Base-by-base conservation (phyloP, 305 asterid species). In the Fraxinus angustifolia region DNA sequence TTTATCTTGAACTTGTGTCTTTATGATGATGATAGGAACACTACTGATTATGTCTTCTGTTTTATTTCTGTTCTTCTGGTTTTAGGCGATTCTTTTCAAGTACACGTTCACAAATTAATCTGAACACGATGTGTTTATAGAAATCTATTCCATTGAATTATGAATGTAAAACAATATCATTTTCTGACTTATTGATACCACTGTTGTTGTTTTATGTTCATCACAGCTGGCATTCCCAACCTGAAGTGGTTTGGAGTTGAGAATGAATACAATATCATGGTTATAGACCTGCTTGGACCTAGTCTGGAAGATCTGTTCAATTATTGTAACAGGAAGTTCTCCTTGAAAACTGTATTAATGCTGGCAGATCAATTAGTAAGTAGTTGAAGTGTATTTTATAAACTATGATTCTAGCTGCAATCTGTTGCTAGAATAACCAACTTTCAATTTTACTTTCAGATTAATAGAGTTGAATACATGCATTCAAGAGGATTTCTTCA, bases 401-500 rank as follows among this genome's bases (percentile, higher is more conserved):
- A 11, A 53, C 31, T 19, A 76, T 30, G 71, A 48, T 56, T 53
- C 8, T 77, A 21, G 30, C 67, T 77, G 38, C 16, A 16, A 8
- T 31, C 30, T 48, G 38, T 30, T 34, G 38, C 28, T 28, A 23
- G 17, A 30, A 60, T 21, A 60, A 77, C 40, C 71, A n/a, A 31
- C 16, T 36, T 34, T 50, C 68, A 36, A 19, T 50, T 77, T 35
- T 77, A 30, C 23, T 56, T 79, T 26, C 82, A 90, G 93, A 88
- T 90, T 65, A 90, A 88, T 86, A 90, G 93, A 88, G 91, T 90
- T 80, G 93, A 90, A 68, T 90, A 87, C 84, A 90, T 90, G 93
- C 91, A 90, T 72, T 87, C 93, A 14, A 85, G 91, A 87, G 93
- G 93, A 75, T 88, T 90, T 84, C 93, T 90, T 83, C 91, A 90